Evolutionary conservation across 441 rosid genomes (phyloP), one percentile per base, ranked within the genome.

Genomic region (Aquilaria agallochum): DNA sequence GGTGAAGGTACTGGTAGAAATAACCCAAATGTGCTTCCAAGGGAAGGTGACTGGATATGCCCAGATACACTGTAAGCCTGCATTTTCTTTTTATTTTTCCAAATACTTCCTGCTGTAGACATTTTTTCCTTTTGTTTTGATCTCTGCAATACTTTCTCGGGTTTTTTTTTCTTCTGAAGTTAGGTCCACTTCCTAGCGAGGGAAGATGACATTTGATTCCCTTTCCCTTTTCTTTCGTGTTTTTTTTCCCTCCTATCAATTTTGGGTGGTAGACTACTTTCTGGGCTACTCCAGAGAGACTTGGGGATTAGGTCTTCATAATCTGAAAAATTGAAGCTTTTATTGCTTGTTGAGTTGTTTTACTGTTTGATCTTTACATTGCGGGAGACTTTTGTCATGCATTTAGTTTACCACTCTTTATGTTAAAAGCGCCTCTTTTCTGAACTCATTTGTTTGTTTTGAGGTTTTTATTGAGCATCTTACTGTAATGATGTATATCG

Each of bases 21-120:
- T 66, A 80, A 78, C 56, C 81, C 91, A 52, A 93, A 88, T 57
- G 90, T 93, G 53, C 89, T 83, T 33, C 96, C 97, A 50, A 85
- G 97, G 76, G 96, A 89, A 63, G 97, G 97, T 54, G 96, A 93
- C 69, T 90, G 97, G 98, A 66, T 74, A 64, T 93, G 96, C 74
- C 64, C 75, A 1, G 86, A 88, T 78, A 82, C 88, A 54, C 36
- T 47, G 93, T 88, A 81, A 85, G 96, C 78, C 49, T 53, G 40
- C 7, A 13, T 13, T 33, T 63, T 55, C 33, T 56, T 57, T 44
- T 10, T 31, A 31, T 30, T 13, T 34, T 12, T 5, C 11, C 30
- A 44, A n/a, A 12, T 53, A 11, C 45, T 0, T 36, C 10, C 49
- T 13, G 11, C 14, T 62, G 45, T 31, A 9, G 44, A 45, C 31